phyloP scores from a whole-genome alignment of 352 stramenopile genomes.

The Phytophthora citricola region DNA sequence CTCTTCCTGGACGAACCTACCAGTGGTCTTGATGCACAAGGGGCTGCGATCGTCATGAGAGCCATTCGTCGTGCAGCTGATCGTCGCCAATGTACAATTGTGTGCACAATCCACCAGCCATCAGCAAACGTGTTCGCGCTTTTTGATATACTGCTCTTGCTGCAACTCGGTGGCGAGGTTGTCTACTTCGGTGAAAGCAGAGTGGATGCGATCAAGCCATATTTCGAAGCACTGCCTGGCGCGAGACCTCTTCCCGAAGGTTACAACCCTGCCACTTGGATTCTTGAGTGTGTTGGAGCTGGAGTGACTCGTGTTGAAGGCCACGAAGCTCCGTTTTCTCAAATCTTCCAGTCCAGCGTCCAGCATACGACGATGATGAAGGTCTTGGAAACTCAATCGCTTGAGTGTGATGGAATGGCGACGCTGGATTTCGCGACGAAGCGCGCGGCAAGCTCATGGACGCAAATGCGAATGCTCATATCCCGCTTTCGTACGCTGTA shows the following conservation, averaged over 20 bases:
- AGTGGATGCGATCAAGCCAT: slow-evolving; percentile 27
- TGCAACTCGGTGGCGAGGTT: slow-evolving; percentile 49
- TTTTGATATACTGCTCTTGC: slow-evolving; percentile 83
- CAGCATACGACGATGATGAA: slow-evolving; percentile 28
- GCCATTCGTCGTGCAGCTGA: slow-evolving; percentile 16
- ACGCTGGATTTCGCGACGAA: slow-evolving; percentile 33
- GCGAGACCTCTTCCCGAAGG: slow-evolving; percentile 47
- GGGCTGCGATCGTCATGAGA: slow-evolving; percentile 52
- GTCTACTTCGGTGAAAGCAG: slow-evolving; percentile 54
- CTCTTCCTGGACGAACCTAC: slow-evolving; percentile 80
- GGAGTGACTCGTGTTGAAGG: slow-evolving; percentile 66
- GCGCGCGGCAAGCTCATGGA: slow-evolving; percentile 22
- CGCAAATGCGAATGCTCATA: slow-evolving; percentile 44
- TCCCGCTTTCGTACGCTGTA: slow-evolving; percentile 67
- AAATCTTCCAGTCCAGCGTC: slow-evolving; percentile 37
- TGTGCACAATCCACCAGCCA: slow-evolving; percentile 42
- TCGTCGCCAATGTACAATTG: slow-evolving; percentile 11
- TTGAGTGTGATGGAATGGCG: slow-evolving; percentile 1
- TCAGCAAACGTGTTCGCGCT: slow-evolving; percentile 76
- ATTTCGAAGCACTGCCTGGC: slow-evolving; percentile 41
- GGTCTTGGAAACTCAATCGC: slow-evolving; percentile 24
- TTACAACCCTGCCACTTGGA: slow-evolving; percentile 92
- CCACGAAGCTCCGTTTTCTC: slow-evolving; percentile 24
- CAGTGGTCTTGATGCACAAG: slow-evolving; percentile 77
- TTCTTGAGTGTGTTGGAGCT: slow-evolving; percentile 76